These are phyloP conservation scores for Aspergillus tubingensis DNA, from an alignment of 2,329 filamentous ascomycete species.

Conservation along the genomic window DNA sequence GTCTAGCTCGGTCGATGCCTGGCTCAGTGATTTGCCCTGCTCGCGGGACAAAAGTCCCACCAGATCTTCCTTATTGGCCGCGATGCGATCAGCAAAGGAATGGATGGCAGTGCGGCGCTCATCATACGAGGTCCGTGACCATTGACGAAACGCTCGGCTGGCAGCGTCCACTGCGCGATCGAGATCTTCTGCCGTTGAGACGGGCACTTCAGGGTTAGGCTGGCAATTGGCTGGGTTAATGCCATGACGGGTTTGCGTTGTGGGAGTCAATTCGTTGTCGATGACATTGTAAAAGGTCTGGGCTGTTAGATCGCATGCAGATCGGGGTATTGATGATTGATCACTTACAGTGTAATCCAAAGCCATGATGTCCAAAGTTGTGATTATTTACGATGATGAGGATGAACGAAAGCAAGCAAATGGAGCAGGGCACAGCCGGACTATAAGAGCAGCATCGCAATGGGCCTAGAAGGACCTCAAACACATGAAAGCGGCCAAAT, in stretches of 20 bases:
- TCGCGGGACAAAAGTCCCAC: conserved; percentile 45
- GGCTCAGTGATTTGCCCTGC: conserved; percentile 43
- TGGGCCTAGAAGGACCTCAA: not conserved
- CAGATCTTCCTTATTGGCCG: conserved; percentile 39
- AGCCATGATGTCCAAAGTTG: not conserved
- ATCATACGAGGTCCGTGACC: conserved; percentile 43
- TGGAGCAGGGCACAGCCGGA: not conserved
- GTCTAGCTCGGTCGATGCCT: conserved; percentile 30
- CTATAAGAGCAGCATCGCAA: not conserved
- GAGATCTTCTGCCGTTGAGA: conserved; percentile 52
- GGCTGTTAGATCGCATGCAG: not conserved
- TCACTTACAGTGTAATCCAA: not conserved
- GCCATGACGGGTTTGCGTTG: conserved; percentile 48
- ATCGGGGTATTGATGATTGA: too few relatives aligned
- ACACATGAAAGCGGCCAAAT: too few relatives aligned
- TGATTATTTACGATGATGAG: not conserved
- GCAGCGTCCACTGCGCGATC: conserved; percentile 54
- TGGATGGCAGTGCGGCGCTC: conserved; percentile 36
- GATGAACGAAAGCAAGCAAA: not conserved
- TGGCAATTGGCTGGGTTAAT: conserved; percentile 56
- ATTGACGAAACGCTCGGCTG: conserved; percentile 50
- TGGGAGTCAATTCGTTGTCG: conserved; percentile 51
- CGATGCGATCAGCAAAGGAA: conserved; percentile 38
- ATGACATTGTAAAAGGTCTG: conserved; percentile 55
- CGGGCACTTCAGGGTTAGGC: conserved; percentile 54